Evolutionary conservation across 2,329 filamentous ascomycete genomes (phyloP), one percentile per base, ranked within the genome.

Genomic region (Pestalotiopsis sp.): DNA sequence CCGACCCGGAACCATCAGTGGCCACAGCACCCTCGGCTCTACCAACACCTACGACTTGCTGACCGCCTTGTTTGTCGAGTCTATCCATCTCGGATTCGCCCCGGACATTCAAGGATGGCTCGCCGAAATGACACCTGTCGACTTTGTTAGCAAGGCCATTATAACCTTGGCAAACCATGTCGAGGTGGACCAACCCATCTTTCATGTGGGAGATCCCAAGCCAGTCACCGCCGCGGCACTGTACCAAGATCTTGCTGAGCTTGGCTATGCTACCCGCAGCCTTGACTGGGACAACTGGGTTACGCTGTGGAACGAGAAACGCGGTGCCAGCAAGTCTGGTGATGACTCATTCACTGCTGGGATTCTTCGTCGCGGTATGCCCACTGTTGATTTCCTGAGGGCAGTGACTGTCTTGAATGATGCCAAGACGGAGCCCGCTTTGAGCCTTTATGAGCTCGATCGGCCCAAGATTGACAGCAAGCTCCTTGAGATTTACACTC

Each of bases 91-190:
- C 3, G 92, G 92, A 5, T 86, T 87, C 71, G 87, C 87, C 1
- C 92, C 92, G 0, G 85, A 92, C 65, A 89, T 94, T 3, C 85
- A 91, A 63, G 89, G 89, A 56, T 95, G 92, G 92, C 88, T 90
- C 63, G 87, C 91, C 1, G 92, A 95, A 80, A 94, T 94, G 92
- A 94, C 92, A 0, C 92, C 92, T 0, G 92, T 94, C 14, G 92
- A 95, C 78, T 94, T 93, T 73, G 91, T 94, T 68, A 92, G 89
- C 79, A 89, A 89, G 70, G 89, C 91, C 3, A 92, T 95, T 71
- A 82, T 92, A 26, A 88, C 91, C 20, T 85, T 94, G 22, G 86
- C 90, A 55, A 89, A 91, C 71, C 85, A 93, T 68, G 85, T 81
- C 0, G 83, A 89, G 44, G 83, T 84, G 1, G 83, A 89, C 10